phyloP scores from a whole-genome alignment of 176 grass and related monocot species.

The Bonia amplexicaulis region DNA sequence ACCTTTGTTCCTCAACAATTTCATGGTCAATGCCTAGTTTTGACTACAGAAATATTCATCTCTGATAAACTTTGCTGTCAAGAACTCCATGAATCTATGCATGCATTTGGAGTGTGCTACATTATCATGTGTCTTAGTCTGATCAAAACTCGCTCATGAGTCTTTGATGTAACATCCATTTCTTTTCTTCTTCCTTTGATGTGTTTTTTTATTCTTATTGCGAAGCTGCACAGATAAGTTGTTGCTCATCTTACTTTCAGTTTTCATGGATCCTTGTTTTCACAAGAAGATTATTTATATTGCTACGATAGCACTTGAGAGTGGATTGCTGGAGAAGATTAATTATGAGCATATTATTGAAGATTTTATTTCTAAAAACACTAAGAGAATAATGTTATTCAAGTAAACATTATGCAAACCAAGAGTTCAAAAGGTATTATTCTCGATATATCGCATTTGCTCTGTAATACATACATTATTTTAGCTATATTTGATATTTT shows the following conservation, averaged over 20 bases:
- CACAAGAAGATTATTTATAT: neutral
- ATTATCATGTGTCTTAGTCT: neutral
- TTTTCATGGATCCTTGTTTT: neutral
- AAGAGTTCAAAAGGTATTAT: too few relatives aligned
- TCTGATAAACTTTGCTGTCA: slow-evolving; percentile 3
- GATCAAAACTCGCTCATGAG: neutral
- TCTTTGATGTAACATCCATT: neutral
- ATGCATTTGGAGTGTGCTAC: neutral
- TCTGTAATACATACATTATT: too few relatives aligned
- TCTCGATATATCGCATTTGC: too few relatives aligned
- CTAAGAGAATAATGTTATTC: too few relatives aligned
- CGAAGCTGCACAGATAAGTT: neutral
- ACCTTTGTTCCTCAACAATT: slow-evolving; percentile 7
- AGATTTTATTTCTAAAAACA: too few relatives aligned
- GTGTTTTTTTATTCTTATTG: neutral
- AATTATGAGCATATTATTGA: too few relatives aligned
- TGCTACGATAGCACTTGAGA: too few relatives aligned
- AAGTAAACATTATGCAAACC: too few relatives aligned
- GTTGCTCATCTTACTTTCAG: neutral
- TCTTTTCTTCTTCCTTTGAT: neutral
- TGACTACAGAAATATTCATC: neutral
- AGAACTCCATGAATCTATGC: neutral
- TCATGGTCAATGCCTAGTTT: neutral
- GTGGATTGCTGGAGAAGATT: too few relatives aligned
- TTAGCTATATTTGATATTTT: too few relatives aligned